phyloP scores from a whole-genome alignment of 2,329 filamentous ascomycete genomes.

The Aspergillus awamori region DNA sequence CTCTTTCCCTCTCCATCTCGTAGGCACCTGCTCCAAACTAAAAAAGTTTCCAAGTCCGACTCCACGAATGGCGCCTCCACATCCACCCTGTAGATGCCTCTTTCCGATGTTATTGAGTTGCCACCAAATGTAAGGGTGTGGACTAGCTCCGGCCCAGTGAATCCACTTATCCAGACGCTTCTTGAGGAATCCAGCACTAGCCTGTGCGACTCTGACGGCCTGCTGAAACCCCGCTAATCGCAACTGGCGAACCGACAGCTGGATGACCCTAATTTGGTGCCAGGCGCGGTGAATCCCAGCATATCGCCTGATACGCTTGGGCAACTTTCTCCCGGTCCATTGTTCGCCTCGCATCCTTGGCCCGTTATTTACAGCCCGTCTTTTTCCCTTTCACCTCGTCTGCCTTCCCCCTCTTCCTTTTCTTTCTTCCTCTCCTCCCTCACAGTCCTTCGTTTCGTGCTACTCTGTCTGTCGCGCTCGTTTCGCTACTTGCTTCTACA shows the following conservation, averaged over 20 bases:
- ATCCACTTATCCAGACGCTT: background rate
- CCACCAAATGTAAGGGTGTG: slow-evolving; percentile 10
- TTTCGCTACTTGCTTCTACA: slow-evolving; percentile 11
- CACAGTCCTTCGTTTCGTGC: slow-evolving; percentile 10
- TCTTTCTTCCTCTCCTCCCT: slow-evolving; percentile 11
- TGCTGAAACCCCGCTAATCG: slow-evolving; percentile 3
- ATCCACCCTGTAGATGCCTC: background rate
- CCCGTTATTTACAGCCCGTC: slow-evolving; percentile 3
- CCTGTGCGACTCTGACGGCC: background rate
- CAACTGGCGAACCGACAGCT: background rate
- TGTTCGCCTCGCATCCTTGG: slow-evolving; percentile 15
- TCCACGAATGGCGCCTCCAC: background rate
- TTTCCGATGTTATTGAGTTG: background rate
- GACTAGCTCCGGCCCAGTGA: background rate
- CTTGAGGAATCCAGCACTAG: slow-evolving; percentile 1
- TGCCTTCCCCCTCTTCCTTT: slow-evolving; percentile 12
- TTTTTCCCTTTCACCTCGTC: slow-evolving; percentile 15
- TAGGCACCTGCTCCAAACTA: background rate
- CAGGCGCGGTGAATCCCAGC: background rate
- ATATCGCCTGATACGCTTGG: slow-evolving; percentile 4
- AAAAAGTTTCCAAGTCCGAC: no score
- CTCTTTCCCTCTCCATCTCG: background rate
- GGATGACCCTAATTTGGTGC: no score
- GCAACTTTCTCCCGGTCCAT: slow-evolving; percentile 13
- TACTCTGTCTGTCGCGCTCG: slow-evolving; percentile 14